Conservation (phyloP, 257 asterid genomes). For the Ehretia macrophylla region DNA sequence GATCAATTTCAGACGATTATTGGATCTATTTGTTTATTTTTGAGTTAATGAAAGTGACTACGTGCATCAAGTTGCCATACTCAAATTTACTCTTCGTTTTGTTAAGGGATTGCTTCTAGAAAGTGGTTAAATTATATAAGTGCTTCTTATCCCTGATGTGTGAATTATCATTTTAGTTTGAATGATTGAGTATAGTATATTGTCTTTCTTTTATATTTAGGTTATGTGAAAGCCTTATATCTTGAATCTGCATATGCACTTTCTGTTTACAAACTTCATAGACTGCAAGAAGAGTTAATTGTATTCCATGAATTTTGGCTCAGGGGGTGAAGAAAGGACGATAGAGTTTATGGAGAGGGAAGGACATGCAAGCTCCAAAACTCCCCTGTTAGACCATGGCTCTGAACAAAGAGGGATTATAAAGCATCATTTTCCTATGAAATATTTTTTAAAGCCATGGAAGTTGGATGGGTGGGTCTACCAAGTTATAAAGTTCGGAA, state of each 20-base stretch:
- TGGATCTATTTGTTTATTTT: background rate
- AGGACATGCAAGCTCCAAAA: conserved; percentile 66
- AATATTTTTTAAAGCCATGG: conserved; percentile 83
- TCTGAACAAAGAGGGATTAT: conserved; percentile 75
- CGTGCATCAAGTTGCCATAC: background rate
- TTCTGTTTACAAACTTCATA: background rate
- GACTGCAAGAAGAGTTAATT: background rate
- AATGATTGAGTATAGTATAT: no score
- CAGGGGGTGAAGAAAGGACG: conserved; percentile 78
- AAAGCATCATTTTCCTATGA: conserved; percentile 87
- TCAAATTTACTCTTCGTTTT: no score
- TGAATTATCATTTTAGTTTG: no score
- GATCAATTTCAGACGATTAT: background rate
- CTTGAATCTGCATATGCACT: no score
- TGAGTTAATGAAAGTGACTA: no score
- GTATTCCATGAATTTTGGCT: background rate
- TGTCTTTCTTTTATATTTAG: no score
- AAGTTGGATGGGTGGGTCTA: conserved; percentile 84
- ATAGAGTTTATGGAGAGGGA: conserved; percentile 87
- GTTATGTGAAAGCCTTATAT: no score
- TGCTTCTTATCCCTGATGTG: no score
- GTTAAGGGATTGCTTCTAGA: no score
- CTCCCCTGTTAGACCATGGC: conserved; percentile 73
- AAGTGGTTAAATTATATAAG: no score
- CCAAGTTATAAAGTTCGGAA: conserved; percentile 93